These are phyloP conservation scores for Simplicillium sp. DNA, from an alignment of 2,329 filamentous ascomycete species.

Conservation along the genomic window DNA sequence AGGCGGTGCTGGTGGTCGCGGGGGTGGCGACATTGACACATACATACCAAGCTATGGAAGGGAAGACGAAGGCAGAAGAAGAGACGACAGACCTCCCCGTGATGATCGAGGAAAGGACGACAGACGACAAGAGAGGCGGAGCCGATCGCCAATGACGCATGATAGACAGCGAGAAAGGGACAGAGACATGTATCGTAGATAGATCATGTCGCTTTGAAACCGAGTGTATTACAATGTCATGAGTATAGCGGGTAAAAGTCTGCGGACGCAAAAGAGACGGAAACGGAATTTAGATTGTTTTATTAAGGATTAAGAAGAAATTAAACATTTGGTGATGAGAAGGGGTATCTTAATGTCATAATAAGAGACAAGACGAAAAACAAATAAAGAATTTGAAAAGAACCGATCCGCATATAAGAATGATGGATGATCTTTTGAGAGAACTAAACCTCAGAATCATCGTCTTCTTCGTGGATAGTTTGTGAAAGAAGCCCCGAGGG, in stretches of 20 bases:
- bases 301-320: not conserved
- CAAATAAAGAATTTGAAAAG: too few species aligned
- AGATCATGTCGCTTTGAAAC: not conserved
- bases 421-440: not conserved
- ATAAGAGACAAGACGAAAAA: too few species aligned
- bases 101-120: constrained; percentile 17
- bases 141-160: constrained; percentile 7
- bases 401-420: not conserved
- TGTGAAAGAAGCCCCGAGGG: constrained; percentile 47
- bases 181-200: constrained; percentile 11
- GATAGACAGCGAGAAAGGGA: constrained; percentile 16
- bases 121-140: constrained; percentile 21
- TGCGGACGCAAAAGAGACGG: not conserved
- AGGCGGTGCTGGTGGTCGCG: constrained; percentile 13
- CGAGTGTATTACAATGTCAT: constrained; percentile 1
- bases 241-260: not conserved
- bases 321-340: not conserved
- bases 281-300: too few species aligned
- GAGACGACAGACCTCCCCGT: constrained; percentile 18
- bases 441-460: constrained; percentile 37
- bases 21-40: constrained; percentile 30
- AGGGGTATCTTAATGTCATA: not conserved
- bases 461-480: constrained; percentile 65
- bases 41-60: constrained; percentile 39
- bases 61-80: constrained; percentile 18